Conservation (phyloP, 352 stramenopile genomes). For the Phytophthora kernoviae region DNA sequence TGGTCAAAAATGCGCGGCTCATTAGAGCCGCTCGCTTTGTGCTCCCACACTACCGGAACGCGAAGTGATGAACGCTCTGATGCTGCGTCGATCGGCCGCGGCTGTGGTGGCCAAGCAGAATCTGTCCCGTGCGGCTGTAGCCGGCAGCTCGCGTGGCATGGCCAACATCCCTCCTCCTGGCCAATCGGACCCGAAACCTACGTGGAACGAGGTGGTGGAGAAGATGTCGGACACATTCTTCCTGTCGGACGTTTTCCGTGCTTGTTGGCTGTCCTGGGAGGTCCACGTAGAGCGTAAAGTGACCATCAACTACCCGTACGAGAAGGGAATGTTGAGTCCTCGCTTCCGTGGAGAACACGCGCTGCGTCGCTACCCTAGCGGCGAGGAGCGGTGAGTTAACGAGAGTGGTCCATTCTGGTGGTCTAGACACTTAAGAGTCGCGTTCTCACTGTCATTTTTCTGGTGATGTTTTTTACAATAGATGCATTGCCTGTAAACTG, state of each 20-base stretch:
- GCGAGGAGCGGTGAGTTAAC: constrained; percentile 93
- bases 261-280: constrained; percentile 81
- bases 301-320: constrained; percentile 99
- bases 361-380: constrained; percentile 98
- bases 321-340: constrained; percentile 96
- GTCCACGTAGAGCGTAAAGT: constrained; percentile 92
- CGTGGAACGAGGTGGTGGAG: constrained; percentile 74
- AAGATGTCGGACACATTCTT: constrained; percentile 88
- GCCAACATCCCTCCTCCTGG: constrained; percentile 29
- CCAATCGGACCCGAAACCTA: constrained; percentile 57
- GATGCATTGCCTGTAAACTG: constrained; percentile 99
- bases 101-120: constrained; percentile 38
- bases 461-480: constrained; percentile 28
- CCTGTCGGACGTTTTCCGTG: constrained; percentile 79
- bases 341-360: constrained; percentile 99
- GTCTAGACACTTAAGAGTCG: constrained; percentile 13
- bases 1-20: constrained; percentile 1
- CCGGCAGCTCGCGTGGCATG: constrained; percentile 33
- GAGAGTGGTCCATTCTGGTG: constrained; percentile 13
- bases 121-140: constrained; percentile 18
- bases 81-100: constrained; percentile 67
- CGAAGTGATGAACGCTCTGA: constrained; percentile 44
- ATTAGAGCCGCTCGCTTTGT: constrained; percentile 14
- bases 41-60: constrained; percentile 38
- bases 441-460: constrained; percentile 4